Base-by-base conservation (phyloP, 2,329 filamentous ascomycete genomes). In the Trichoderma oligosporum region DNA sequence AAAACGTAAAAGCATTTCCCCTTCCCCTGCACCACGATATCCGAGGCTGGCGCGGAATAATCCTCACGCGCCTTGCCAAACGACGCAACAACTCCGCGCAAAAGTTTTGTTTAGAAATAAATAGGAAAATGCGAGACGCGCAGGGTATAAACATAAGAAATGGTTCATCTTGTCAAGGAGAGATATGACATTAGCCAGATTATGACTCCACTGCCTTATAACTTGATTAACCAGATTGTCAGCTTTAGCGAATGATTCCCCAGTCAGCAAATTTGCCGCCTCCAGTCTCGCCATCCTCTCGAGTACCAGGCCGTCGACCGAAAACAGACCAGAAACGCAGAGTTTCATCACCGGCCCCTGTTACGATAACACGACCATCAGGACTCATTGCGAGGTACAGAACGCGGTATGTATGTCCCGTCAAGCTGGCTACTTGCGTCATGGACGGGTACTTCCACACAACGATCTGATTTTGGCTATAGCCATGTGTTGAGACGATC, bases 381-480 rank as follows among this genome's bases (percentile, higher is more conserved):
- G 94, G 94, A 68, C 92, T 97, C 91, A 97, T 97, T 29, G 92
- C 92, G 52, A 99, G 80, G 71, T 97, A 99, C 3, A 99, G 79
- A 11, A 99, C 94, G 67, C 94, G 88, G 73, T 95, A 97, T 1
- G 94, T 99, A 71, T 99, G 94, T 0, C 94, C 94, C 0, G 94
- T 99, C 44, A 99, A 78, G 64, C 90, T 96, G 38, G 91, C 93
- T 7, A 99, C 91, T 71, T 97, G 94, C 47, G 91, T 91, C 94
- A 99, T 97, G 64, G 88, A 92, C 1, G 94, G 94, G 69, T 99
- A 99, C 69, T 99, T 99, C 94, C 94, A 99, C 56, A 99, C 91
- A 35, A 97, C 93, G 66, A 99, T 97, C 72, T 97, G 94, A 71
- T 99, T 97, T 70, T 99, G 94, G 64, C 88, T 93, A 76, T 97